Conservation (phyloP, 139 green algal genomes). For the Zygnema cylindricum region DNA sequence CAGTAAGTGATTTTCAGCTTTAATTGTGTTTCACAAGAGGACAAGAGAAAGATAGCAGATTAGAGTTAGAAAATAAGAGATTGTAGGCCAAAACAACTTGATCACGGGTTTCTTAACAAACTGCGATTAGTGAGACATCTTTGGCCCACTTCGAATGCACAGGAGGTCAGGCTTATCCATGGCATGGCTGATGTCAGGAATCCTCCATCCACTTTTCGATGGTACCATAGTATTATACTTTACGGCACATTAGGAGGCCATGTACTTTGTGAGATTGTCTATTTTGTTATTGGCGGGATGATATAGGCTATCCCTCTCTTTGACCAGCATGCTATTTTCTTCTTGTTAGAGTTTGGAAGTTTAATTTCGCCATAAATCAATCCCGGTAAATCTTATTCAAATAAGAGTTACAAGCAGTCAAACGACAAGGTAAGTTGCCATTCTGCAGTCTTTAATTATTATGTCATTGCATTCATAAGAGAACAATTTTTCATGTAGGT, state of each 20-base stretch:
- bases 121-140: neutral
- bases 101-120: neutral
- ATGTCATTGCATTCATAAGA: neutral
- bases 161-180: neutral
- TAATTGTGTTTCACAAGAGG: too few relatives aligned
- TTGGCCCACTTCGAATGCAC: neutral
- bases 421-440: too few relatives aligned
- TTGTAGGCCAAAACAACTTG: neutral
- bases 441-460: neutral
- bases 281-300: neutral
- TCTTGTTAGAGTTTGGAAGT: too few relatives aligned
- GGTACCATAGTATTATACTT: too few relatives aligned
- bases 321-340: neutral
- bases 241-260: neutral
- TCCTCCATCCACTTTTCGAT: too few relatives aligned
- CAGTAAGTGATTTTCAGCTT: slow-evolving; percentile 31
- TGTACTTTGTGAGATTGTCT: neutral
- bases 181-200: neutral
- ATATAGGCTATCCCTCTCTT: neutral
- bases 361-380: too few relatives aligned
- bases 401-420: too few relatives aligned
- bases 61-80: neutral
- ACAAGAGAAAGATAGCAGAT: neutral
- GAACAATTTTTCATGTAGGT: too few relatives aligned
- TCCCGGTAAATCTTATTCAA: too few relatives aligned